Percentiles rank a stretch among this genome's conserved stretches.
These are phyloP conservation scores for Croton setiger DNA, from an alignment of 441 rosid genomes.

Conservation along the genomic window DNA sequence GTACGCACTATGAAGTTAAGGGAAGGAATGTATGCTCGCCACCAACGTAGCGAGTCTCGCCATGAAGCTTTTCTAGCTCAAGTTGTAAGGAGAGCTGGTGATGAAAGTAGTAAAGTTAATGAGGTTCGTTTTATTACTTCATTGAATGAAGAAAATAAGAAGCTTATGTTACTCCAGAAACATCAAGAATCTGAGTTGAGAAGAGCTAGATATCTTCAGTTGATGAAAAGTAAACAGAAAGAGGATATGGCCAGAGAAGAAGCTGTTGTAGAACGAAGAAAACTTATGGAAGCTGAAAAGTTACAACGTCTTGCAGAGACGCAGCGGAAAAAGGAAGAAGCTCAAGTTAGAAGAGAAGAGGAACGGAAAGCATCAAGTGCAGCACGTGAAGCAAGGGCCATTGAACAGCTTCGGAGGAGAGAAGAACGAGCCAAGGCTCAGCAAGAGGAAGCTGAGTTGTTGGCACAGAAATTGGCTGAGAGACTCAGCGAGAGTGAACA, in stretches of 20 bases:
- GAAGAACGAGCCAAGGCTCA: constrained; percentile 82
- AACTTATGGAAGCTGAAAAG: constrained; percentile 80
- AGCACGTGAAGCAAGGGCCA: constrained; percentile 74
- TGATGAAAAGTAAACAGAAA: constrained; percentile 63
- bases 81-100: constrained; percentile 87
- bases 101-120: constrained; percentile 82
- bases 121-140: constrained; percentile 89
- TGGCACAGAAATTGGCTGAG: constrained; percentile 80
- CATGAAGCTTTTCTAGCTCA: constrained; percentile 84
- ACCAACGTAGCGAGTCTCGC: constrained; percentile 67
- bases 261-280: constrained; percentile 74
- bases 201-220: constrained; percentile 76
- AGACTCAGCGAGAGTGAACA: constrained; percentile 76
- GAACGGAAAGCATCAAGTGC: constrained; percentile 86
- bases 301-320: constrained; percentile 80
- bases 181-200: constrained; percentile 75
- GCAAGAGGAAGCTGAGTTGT: constrained; percentile 85
- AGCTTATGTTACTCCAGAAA: constrained; percentile 75
- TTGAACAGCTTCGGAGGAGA: constrained; percentile 71
- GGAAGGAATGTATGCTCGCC: constrained; percentile 84
- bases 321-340: constrained; percentile 81
- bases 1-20: constrained; percentile 68
- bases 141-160: constrained; percentile 79
- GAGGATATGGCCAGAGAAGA: constrained; percentile 87
- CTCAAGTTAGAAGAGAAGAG: constrained; percentile 83